Evolutionary conservation across 2,329 filamentous ascomycete species (phyloP).

Genomic region (Albifimbria verrucaria): DNA sequence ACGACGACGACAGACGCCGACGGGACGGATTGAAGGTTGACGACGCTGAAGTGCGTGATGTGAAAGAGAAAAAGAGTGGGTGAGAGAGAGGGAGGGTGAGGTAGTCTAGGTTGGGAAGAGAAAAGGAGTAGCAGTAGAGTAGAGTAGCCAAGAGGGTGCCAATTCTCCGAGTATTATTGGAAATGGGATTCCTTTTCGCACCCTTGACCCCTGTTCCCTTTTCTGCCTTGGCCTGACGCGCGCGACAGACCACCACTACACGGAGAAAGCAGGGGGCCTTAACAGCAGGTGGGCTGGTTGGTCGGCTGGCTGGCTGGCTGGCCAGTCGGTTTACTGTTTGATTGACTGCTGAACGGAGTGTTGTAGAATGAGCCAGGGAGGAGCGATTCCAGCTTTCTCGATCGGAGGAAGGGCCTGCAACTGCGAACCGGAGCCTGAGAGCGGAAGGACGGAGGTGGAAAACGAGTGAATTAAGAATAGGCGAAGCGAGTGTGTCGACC

Average conservation of each 20-base stretch:
- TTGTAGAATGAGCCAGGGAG: too few species aligned
- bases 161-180: constrained; percentile 4
- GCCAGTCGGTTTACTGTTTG: too few species aligned
- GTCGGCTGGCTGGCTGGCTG: too few species aligned
- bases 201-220: neutral
- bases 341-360: too few species aligned
- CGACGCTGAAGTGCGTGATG: neutral
- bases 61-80: neutral
- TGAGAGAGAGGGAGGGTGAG: neutral
- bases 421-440: neutral
- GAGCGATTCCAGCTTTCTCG: neutral
- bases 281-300: too few species aligned
- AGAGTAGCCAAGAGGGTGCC: constrained; percentile 1
- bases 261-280: neutral
- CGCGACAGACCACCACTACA: neutral
- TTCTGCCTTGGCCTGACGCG: neutral
- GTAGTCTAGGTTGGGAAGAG: neutral
- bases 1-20: neutral
- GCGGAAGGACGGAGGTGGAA: neutral
- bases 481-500: constrained; percentile 11
- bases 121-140: neutral
- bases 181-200: neutral
- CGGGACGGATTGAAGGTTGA: neutral
- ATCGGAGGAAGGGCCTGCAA: neutral
- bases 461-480: constrained; percentile 1